Evolutionary conservation across 495 filamentous ascomycete genomes (phyloP), one percentile per base, ranked within the genome.

Genomic region (Barbatosphaeria neglecta): DNA sequence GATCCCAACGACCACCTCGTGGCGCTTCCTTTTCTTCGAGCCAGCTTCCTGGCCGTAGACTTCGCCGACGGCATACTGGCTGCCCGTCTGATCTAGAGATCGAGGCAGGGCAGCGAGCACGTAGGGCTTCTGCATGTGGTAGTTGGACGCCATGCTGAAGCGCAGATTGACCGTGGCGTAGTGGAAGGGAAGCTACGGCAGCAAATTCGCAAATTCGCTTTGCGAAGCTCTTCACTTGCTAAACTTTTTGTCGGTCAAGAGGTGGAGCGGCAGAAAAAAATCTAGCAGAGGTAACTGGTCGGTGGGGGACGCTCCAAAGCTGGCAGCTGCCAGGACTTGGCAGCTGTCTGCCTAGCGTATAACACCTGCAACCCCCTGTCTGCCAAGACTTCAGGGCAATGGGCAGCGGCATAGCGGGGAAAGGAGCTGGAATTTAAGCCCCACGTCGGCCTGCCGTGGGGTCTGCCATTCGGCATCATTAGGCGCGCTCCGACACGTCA

Each of bases 1-100:
- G 55, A 95, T 80, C 8, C 84, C 86, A 8, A 92, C 80, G 11
- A 77, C 84, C 45, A 97, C 64, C 64, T 99, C 93, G 16, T 70
- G 63, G 40, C 92, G 75, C 68, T 95, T 96, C 57, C 85, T 77
- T 69, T 90, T 95, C 68, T 77, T 86, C 25, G 74, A 75, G 16
- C 81, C 82, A 33, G 77, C 73, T 43, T 85, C 60, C 54, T 67
- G 68, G 57, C 84, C 79, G 57, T 77, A 81, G 24, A 93, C 87
- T 50, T 86, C 82, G 46, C 78, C 75, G 42, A 81, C 75, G 15
- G 70, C 69, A 49, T 83, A 79, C 37, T 77, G 72, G 22, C 78
- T 77, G 22, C 68, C 74, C 15, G 64, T 71, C 22, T 64, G 77
- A 47, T 80, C 76, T 46, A 87, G 68, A 18, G 83, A 81, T 42